Percentiles rank a stretch among this genome's conserved stretches.
These are phyloP conservation scores for Chlorokybus atmophyticus DNA, from an alignment of 139 green algal genomes.

Conservation along the genomic window DNA sequence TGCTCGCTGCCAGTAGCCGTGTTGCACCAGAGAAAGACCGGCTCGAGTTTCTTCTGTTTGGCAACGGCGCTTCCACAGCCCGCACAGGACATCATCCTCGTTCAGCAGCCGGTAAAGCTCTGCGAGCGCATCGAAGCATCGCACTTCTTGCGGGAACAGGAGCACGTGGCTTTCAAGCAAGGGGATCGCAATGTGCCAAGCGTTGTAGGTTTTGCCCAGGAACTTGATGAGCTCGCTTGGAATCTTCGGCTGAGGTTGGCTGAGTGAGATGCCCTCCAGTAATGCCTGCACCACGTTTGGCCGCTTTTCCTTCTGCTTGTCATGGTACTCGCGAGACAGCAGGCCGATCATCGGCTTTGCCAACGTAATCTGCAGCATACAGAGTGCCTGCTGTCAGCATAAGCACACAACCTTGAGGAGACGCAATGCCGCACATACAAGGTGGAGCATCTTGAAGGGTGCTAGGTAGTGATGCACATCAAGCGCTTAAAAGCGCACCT, in stretches of 20 bases:
- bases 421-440: too few species aligned
- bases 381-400: too few species aligned
- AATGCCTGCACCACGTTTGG: conserved; percentile 83
- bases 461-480: too few species aligned
- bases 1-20: conserved; percentile 57
- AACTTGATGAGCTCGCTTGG: conserved; percentile 94
- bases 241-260: conserved; percentile 96
- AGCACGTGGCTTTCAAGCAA: conserved; percentile 90
- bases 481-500: too few species aligned
- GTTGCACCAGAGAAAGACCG: conserved; percentile 65
- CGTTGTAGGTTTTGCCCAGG: conserved; percentile 87
- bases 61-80: conserved; percentile 64
- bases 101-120: conserved; percentile 67
- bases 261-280: conserved; percentile 80
- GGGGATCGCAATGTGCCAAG: conserved; percentile 90
- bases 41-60: conserved; percentile 39
- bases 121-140: conserved; percentile 76
- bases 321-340: conserved; percentile 79
- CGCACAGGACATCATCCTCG: conserved; percentile 79
- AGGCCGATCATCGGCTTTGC: conserved; percentile 90
- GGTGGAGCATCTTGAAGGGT: conserved; percentile 32
- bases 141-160: conserved; percentile 80
- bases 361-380: too few species aligned
- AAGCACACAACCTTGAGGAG: too few species aligned
- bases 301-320: conserved; percentile 45